Conservation (phyloP, 495 filamentous ascomycete species). For the Staphylotrichum tortipilum region DNA sequence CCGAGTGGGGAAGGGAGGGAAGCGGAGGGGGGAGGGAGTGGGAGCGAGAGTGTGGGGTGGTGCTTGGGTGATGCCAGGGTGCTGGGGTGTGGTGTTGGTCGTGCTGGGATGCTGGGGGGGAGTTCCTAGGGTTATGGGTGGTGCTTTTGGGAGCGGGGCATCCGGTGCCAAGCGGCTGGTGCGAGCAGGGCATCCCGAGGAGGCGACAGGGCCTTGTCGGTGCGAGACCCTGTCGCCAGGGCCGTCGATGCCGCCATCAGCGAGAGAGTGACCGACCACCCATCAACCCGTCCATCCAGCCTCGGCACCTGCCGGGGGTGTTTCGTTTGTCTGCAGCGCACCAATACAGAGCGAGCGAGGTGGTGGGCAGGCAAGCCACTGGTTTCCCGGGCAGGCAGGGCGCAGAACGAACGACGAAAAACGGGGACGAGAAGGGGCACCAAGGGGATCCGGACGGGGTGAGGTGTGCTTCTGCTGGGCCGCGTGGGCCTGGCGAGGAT, state of each 20-base stretch:
- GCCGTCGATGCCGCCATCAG: not conserved
- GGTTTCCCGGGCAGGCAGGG: not conserved
- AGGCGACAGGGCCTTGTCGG: not conserved
- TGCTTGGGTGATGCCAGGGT: too few relatives aligned
- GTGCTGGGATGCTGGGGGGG: too few relatives aligned
- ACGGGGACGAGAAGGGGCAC: not conserved
- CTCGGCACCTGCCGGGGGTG: not conserved
- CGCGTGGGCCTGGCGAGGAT: too few relatives aligned
- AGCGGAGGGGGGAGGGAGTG: not conserved
- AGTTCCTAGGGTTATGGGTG: too few relatives aligned
- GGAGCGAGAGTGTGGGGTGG: too few relatives aligned
- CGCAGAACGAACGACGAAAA: not conserved
- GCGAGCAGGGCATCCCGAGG: constrained; percentile 3
- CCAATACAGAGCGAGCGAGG: not conserved
- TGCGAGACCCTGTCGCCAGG: not conserved
- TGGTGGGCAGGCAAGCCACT: not conserved
- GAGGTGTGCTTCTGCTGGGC: too few relatives aligned
- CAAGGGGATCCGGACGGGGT: too few relatives aligned
- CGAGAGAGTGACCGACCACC: too few relatives aligned
- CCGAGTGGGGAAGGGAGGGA: too few relatives aligned
- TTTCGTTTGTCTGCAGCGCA: not conserved
- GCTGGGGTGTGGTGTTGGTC: too few relatives aligned
- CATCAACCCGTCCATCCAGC: too few relatives aligned
- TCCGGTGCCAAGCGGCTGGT: constrained; percentile 5
- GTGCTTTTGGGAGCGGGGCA: constrained; percentile 5